phyloP scores from a whole-genome alignment of 306 rosid species.

The Quercus rubra region DNA sequence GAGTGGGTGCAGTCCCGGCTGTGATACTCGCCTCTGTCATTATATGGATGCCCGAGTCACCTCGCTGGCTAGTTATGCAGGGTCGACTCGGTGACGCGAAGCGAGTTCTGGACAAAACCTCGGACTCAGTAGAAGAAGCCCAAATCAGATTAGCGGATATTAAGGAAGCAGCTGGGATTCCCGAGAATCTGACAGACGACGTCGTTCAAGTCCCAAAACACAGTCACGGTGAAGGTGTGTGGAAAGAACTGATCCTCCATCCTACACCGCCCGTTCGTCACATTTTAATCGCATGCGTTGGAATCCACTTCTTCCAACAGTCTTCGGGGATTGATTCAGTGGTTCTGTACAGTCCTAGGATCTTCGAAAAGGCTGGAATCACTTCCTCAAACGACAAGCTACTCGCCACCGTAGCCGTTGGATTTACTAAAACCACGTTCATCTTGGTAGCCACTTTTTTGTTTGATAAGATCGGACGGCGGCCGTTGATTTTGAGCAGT shows the following conservation, averaged over 20 bases:
- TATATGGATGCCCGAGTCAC: slow-evolving; percentile 81
- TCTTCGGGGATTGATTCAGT: slow-evolving; percentile 71
- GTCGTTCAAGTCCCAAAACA: slow-evolving; percentile 34
- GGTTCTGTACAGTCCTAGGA: slow-evolving; percentile 67
- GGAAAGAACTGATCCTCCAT: slow-evolving; percentile 58
- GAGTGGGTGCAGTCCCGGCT: slow-evolving; percentile 57
- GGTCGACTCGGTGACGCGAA: slow-evolving; percentile 73
- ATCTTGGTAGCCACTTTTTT: slow-evolving; percentile 67
- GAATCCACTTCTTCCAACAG: slow-evolving; percentile 81
- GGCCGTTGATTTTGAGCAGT: slow-evolving; percentile 58
- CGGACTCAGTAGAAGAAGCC: slow-evolving; percentile 60
- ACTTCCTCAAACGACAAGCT: neutral
- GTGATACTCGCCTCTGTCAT: slow-evolving; percentile 43
- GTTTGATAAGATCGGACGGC: slow-evolving; percentile 63
- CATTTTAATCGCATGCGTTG: slow-evolving; percentile 46
- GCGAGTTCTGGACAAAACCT: slow-evolving; percentile 58
- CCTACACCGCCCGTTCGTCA: slow-evolving; percentile 74
- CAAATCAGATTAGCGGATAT: slow-evolving; percentile 52
- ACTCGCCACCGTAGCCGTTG: slow-evolving; percentile 75
- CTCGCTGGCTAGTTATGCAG: slow-evolving; percentile 79
- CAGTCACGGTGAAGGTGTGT: slow-evolving; percentile 55
- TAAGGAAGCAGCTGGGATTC: slow-evolving; percentile 70
- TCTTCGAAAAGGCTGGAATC: slow-evolving; percentile 70
- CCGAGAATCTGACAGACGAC: slow-evolving; percentile 47
- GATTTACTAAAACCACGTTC: slow-evolving; percentile 52